Base-by-base conservation (phyloP, 331 rosid genomes). In the Telfairia occidentalis region DNA sequence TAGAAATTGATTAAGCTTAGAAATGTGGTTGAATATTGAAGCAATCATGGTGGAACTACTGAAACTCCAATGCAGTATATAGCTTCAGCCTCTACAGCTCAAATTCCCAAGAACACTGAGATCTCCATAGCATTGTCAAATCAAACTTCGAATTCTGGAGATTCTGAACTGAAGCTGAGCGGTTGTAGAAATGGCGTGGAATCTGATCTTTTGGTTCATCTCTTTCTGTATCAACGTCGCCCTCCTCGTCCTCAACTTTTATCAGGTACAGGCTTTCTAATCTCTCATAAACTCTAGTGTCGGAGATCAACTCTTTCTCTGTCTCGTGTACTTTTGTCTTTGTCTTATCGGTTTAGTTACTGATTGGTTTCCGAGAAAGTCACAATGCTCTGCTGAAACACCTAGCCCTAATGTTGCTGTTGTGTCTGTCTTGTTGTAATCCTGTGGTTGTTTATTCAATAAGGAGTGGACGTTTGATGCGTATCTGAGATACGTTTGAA, bases 171-270 rank as follows among this genome's bases (percentile, higher is more conserved):
- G 15, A 43, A 24, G 15, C 55, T 35, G 54, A 38, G 5, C 28
- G 5, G 28, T 45, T 70, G 38, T 8, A 12, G 37, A 19, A 34
- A 92, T 92, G 97, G 85, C 83, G 42, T 92, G 87, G 89, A 76
- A 78, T 34, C 78, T 92, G 79, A 65, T 84, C 60, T 91, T 86
- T 81, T 89, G 92, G 83, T 5, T 81, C 1, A 43, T 89, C 76
- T 84, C 84, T 82, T 91, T 91, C 87, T 87, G 82, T 79, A 9
- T 88, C 79, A 80, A 88, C 79, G 21, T 93, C 55, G 89, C 90
- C 45, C 86, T 91, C 78, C 82, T 93, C 66, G 88, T 89, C 70
- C 79, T 90, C 5, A 82, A 86, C 81, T 89, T 93, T 76, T 93
- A 92, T 76, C 97, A 90, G 91, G 97, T 89, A 45, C 24, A 0